Percentiles rank a stretch among this genome's conserved stretches.
Evolutionary conservation across 257 asterid genomes (phyloP).

Genomic region (Ilex asprella): DNA sequence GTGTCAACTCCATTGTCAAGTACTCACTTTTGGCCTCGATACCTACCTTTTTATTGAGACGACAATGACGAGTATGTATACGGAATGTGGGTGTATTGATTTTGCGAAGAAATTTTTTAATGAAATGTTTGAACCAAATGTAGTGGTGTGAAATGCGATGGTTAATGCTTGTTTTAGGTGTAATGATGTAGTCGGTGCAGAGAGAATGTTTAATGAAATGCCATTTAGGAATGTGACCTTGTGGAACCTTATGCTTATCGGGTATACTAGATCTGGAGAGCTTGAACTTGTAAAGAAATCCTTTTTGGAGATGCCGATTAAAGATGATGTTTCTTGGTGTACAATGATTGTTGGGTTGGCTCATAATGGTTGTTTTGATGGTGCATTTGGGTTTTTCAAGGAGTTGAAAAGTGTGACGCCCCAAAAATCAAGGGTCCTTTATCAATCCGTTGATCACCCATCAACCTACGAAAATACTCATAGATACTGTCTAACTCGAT

Average conservation of each 20-base stretch:
- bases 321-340: slow-evolving; percentile 80
- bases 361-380: slow-evolving; percentile 44
- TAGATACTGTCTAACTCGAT: too few relatives aligned
- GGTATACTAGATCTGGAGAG: slow-evolving; percentile 55
- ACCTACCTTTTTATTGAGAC: slow-evolving; percentile 70
- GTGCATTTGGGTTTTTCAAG: slow-evolving; percentile 45
- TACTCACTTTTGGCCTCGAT: slow-evolving; percentile 50
- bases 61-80: slow-evolving; percentile 79
- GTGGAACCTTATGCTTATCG: slow-evolving; percentile 78
- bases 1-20: slow-evolving; percentile 69
- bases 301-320: slow-evolving; percentile 48
- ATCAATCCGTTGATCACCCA: too few relatives aligned
- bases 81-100: slow-evolving; percentile 51
- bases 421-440: too few relatives aligned
- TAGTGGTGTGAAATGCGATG: slow-evolving; percentile 78
- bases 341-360: slow-evolving; percentile 60
- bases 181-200: slow-evolving; percentile 43
- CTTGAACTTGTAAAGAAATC: slow-evolving; percentile 40
- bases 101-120: slow-evolving; percentile 50
- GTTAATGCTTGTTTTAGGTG: slow-evolving; percentile 60
- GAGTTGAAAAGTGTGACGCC: too few relatives aligned
- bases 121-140: slow-evolving; percentile 65
- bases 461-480: too few relatives aligned
- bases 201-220: slow-evolving; percentile 42
- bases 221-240: slow-evolving; percentile 55